Conservation (phyloP, 768 basidiomycete genomes). For the Boletus coccyginus region DNA sequence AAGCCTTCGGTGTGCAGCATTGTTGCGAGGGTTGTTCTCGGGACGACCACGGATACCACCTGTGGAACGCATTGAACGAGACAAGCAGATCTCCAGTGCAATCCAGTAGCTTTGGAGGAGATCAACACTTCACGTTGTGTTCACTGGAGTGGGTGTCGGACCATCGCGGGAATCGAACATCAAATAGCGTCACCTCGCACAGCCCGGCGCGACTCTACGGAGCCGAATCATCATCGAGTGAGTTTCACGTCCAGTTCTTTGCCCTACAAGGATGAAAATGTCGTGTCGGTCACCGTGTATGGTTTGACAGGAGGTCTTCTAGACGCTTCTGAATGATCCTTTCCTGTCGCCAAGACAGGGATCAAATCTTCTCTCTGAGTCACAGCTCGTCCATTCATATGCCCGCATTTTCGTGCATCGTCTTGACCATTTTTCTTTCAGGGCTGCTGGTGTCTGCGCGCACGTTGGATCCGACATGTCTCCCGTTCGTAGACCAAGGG, state of each 20-base stretch:
- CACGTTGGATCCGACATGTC: neutral
- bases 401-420: neutral
- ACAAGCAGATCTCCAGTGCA: neutral
- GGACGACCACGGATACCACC: neutral
- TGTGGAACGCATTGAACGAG: neutral
- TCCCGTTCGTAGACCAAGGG: neutral
- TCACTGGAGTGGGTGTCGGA: neutral
- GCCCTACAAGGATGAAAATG: conserved; percentile 17
- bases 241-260: neutral
- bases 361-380: conserved; percentile 36
- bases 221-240: neutral
- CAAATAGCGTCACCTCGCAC: neutral
- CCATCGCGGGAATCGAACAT: conserved; percentile 1
- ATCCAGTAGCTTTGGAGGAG: neutral
- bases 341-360: conserved; percentile 15
- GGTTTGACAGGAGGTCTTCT: conserved; percentile 24
- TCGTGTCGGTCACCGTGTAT: conserved; percentile 20
- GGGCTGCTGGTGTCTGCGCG: neutral
- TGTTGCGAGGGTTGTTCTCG: neutral
- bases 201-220: neutral
- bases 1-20: neutral
- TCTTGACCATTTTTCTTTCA: conserved; percentile 14
- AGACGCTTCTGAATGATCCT: conserved; percentile 30
- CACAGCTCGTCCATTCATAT: neutral
- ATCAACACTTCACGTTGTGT: no score